Evolutionary conservation across 768 basidiomycete genomes (phyloP), one percentile per base, ranked within the genome.

Genomic region (Pleurotus tuoliensis): DNA sequence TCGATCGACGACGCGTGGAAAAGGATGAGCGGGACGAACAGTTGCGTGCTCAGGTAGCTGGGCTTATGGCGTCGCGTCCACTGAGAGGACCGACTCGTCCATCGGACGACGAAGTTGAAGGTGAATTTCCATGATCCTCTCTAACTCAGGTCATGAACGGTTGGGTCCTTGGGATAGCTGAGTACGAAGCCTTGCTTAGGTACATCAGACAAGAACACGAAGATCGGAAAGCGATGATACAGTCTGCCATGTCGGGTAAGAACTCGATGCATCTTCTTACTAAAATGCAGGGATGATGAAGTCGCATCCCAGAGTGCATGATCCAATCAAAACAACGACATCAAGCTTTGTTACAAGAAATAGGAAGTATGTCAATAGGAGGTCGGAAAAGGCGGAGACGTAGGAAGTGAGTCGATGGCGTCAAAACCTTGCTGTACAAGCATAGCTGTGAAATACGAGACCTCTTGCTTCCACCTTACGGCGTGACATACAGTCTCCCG

Each of bases 401-500:
- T 34, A 11, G 30, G 3, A 34, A 34, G 20, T 20, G 20, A 25
- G 24, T 25, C 24, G 5, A 25, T 25, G 24, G 24, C 5, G 40
- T 12, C 16, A 16, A 13, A 41, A 13, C 40, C 40, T 16, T 25
- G 24, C 5, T 25, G 24, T 25, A 25, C 5, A 25, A 5, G 24
- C 24, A 25, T 25, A 3, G 3, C 30, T 30, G 9, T 30, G 30
- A 8, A 30, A 30, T 30, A 8, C 30, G 1, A 30, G 16, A 44
- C 41, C 41, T 16, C 41, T 44, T 22, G 0, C 24, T 25, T 44
- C 41, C 41, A 16, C n/a, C 41, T 43, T 22, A 44, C 20, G 41
- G 41, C 41, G 41, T 65, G 25, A 66, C 55, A 20, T 66, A 66
- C 22, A 56, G 57, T 44, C 56, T 52, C 18, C 64, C 65, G 5